These are phyloP conservation scores for Lathyrus sativus DNA, from an alignment of 306 rosid genomes.

Conservation along the genomic window DNA sequence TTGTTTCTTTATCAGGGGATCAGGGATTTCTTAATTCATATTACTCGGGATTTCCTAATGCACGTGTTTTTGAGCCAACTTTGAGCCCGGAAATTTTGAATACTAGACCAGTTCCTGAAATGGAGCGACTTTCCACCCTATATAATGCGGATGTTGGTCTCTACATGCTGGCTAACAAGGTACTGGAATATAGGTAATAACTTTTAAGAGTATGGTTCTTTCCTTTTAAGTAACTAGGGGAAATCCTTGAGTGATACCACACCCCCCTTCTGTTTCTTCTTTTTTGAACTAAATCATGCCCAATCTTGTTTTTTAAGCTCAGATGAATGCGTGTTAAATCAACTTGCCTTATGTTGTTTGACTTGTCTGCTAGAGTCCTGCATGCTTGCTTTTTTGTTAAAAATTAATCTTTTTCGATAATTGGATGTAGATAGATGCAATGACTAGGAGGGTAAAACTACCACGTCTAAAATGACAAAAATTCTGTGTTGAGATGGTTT, in stretches of 20 bases:
- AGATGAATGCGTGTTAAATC: constrained; percentile 29
- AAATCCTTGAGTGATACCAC: constrained; percentile 7
- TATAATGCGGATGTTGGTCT: constrained; percentile 99
- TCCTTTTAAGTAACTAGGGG: constrained; percentile 23
- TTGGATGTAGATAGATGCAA: constrained; percentile 32
- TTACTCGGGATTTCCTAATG: constrained; percentile 76
- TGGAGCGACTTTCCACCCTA: constrained; percentile 98
- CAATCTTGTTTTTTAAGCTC: constrained; percentile 23
- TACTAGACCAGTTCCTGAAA: constrained; percentile 68
- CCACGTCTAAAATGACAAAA: constrained; percentile 1
- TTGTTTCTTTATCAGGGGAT: constrained; percentile 64
- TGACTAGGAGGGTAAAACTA: constrained; percentile 28
- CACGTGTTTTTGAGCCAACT: constrained; percentile 85
- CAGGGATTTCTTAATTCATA: constrained; percentile 97
- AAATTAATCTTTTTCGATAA: not conserved
- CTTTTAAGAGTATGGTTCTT: constrained; percentile 28
- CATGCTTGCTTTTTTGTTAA: not conserved
- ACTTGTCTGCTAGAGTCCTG: constrained; percentile 12
- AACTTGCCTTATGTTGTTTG: constrained; percentile 17
- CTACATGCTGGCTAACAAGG: constrained; percentile 99
- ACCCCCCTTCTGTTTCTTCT: not conserved
- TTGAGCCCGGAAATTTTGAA: constrained; percentile 52
- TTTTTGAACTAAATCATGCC: constrained; percentile 22
- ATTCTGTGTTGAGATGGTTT: constrained; percentile 19
- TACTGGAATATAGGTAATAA: constrained; percentile 44